Conservation (phyloP, 257 asterid species). For the Salvia miltiorrhiza region DNA sequence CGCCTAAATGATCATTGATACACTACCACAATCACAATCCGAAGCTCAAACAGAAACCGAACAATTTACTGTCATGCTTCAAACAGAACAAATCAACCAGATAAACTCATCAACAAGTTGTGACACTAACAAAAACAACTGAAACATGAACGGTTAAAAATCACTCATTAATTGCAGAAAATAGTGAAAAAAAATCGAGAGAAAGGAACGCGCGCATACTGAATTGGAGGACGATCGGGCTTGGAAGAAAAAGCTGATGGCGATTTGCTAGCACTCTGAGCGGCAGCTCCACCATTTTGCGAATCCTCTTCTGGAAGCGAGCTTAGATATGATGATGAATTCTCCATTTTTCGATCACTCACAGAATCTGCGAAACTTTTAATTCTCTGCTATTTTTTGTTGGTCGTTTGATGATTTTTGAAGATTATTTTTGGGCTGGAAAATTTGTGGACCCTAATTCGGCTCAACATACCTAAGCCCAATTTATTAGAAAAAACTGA, state of each 20-base stretch:
- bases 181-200: background rate
- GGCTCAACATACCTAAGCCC: background rate
- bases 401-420: background rate
- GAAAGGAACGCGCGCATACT: conserved; percentile 41
- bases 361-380: background rate
- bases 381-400: background rate
- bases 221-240: conserved; percentile 70
- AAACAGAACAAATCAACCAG: background rate
- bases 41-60: background rate
- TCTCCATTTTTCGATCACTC: conserved; percentile 44
- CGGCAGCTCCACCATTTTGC: conserved; percentile 26
- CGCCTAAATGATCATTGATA: background rate
- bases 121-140: background rate
- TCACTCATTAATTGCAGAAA: background rate
- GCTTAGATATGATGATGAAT: conserved; percentile 53
- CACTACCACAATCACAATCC: background rate
- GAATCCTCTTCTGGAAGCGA: conserved; percentile 66
- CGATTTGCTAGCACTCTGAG: conserved; percentile 19
- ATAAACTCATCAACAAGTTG: background rate
- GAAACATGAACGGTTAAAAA: background rate
- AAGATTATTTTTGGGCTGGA: background rate
- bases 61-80: background rate
- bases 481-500: too few relatives aligned
- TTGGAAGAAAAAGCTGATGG: conserved; percentile 67
- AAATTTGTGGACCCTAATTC: conserved; percentile 2